Base-by-base conservation (phyloP, 495 filamentous ascomycete species). In the Amphirosellinia nigrospora region DNA sequence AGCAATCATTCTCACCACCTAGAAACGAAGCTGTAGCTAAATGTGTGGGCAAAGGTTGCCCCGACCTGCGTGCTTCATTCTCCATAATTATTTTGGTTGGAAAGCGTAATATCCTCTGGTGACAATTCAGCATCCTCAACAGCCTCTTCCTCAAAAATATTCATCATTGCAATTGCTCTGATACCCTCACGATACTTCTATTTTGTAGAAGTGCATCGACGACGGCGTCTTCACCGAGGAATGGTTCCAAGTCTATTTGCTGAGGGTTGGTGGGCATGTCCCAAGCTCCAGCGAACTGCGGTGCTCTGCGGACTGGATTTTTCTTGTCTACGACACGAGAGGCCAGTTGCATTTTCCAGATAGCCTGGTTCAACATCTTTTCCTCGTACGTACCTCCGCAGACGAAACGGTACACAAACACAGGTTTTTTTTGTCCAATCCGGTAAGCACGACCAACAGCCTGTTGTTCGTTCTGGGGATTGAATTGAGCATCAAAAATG, bases 361-460 rank as follows among this genome's bases (percentile, higher is more conserved):
- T 75, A 1, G 89, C 84, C 52, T 86, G 87, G 74, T 93, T 92
- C 66, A 91, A 87, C 23, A 94, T 80, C 0, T 83, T 82, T 32
- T 90, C 86, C 75, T 97, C 93, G 74, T 89, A 93, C 0, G 94
- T 97, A 2, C 94, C 94, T 5, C 89, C 93, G 16, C 88, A 82
- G 28, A 91, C 80, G 63, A 98, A 88, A n/a, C 92, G 91, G 76
- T 98, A 98, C 3, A 98, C 93, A 78, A 85, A 97, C 2, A 97
- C 94, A 1, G 85, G 84, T 72, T 97, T 97, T 21, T 78, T 79
- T 74, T 98, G 95, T 0, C 95, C 94, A 26, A 98, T 84, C 3
- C 95, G 92, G 76, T 96, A 97, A 0, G 91, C 91, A 72, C 95
- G 86, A 10, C 93, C 94, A 65, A 98, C 87, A 8, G 95, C 95